Evolutionary conservation across 129 eudicot species (phyloP).

Genomic region (Apium graveolens): DNA sequence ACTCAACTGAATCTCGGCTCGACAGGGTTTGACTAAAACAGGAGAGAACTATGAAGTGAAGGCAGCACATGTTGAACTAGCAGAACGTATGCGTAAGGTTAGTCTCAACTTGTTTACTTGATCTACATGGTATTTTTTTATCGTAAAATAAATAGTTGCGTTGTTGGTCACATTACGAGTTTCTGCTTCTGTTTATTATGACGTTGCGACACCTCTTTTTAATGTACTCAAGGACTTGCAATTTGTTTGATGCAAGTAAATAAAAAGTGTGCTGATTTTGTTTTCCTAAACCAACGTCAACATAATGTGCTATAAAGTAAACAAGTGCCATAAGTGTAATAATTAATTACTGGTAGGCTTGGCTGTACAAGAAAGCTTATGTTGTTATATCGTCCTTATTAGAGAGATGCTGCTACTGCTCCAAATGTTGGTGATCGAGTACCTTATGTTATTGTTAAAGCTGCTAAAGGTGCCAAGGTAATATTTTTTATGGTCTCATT

Average conservation of each 20-base stretch:
- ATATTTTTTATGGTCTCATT: conserved; percentile 3
- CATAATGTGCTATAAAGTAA: not conserved
- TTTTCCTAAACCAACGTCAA: not conserved
- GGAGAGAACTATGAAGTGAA: conserved; percentile 94
- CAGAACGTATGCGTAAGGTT: conserved; percentile 98
- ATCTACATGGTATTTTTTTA: not conserved
- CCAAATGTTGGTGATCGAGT: conserved; percentile 98
- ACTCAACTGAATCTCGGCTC: conserved; percentile 7
- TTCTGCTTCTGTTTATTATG: not conserved
- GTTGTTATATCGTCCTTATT: conserved; percentile 15
- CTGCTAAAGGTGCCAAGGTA: conserved; percentile 98
- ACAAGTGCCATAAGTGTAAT: not conserved
- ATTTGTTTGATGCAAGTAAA: not conserved
- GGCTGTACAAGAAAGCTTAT: not conserved
- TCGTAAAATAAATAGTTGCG: not conserved
- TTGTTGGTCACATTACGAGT: not conserved
- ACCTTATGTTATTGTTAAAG: conserved; percentile 91
- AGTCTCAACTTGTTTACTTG: not conserved
- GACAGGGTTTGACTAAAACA: conserved; percentile 87
- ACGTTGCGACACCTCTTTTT: not conserved
- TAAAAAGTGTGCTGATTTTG: not conserved
- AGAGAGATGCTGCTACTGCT: conserved; percentile 99
- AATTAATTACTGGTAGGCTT: not conserved
- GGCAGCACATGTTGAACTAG: conserved; percentile 98
- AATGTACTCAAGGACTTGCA: not conserved